Evolutionary conservation across 2,329 filamentous ascomycete genomes (phyloP).

Genomic region (Trichoderma citrinoviride): DNA sequence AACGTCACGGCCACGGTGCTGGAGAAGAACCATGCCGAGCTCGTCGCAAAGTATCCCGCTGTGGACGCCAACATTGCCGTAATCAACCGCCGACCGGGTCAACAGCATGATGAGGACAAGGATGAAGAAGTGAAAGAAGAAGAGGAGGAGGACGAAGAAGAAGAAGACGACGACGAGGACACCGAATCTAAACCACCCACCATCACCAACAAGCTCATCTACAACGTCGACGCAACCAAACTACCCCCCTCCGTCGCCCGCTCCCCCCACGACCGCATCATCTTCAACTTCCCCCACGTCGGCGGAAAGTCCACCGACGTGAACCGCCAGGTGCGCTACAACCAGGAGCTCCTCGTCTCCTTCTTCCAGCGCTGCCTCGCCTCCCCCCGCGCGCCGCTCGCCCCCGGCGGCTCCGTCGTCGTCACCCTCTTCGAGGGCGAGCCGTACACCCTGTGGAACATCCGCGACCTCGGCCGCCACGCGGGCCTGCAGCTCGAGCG

Average conservation of each 20-base stretch:
- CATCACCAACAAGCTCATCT: slow-evolving; percentile 47
- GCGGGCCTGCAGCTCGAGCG: slow-evolving; percentile 65
- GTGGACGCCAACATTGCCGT: slow-evolving; percentile 57
- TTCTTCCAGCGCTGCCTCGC: slow-evolving; percentile 59
- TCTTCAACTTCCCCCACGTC: slow-evolving; percentile 97
- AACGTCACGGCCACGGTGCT: slow-evolving; percentile 68
- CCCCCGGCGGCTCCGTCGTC: slow-evolving; percentile 60
- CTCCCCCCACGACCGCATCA: slow-evolving; percentile 66
- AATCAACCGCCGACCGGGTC: slow-evolving; percentile 35
- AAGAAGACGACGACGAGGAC: background rate
- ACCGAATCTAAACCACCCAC: slow-evolving; percentile 20
- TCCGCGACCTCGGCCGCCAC: slow-evolving; percentile 81
- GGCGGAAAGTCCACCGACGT: slow-evolving; percentile 90
- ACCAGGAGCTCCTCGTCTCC: slow-evolving; percentile 73
- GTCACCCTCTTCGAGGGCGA: slow-evolving; percentile 91
- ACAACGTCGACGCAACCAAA: slow-evolving; percentile 65
- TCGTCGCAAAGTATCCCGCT: slow-evolving; percentile 74
- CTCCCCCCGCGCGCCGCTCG: slow-evolving; percentile 33
- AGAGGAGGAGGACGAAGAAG: background rate
- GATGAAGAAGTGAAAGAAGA: background rate
- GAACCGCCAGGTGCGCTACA: slow-evolving; percentile 88
- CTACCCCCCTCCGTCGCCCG: slow-evolving; percentile 48
- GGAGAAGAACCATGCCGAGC: slow-evolving; percentile 55
- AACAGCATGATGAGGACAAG: slow-evolving; percentile 11
- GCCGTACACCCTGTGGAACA: slow-evolving; percentile 95